These are phyloP conservation scores for Incumbomyces delicatus DNA, from an alignment of 2,329 filamentous ascomycete species.

Conservation along the genomic window DNA sequence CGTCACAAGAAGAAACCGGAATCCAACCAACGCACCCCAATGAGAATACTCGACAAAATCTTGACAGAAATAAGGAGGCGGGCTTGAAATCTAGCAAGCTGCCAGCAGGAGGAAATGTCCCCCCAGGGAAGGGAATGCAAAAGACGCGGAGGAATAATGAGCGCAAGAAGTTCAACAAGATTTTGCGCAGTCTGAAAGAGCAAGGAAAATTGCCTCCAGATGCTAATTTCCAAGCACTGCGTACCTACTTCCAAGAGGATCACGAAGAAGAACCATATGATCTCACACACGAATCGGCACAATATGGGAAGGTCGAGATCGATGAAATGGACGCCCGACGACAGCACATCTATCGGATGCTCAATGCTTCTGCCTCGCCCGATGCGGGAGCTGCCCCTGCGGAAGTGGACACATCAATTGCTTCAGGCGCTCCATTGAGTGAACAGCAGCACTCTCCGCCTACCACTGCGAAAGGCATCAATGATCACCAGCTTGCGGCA, in stretches of 20 bases:
- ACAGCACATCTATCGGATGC: slow-evolving; percentile 25
- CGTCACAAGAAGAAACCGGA: too few relatives aligned
- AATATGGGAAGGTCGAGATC: slow-evolving; percentile 24
- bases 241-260: slow-evolving; percentile 20
- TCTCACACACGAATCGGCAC: slow-evolving; percentile 11
- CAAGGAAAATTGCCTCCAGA: slow-evolving; percentile 42
- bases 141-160: slow-evolving; percentile 47
- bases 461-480: background rate
- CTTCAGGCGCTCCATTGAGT: background rate
- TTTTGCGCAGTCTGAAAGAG: slow-evolving; percentile 43
- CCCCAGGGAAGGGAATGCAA: slow-evolving; percentile 41
- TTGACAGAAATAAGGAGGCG: background rate
- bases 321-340: slow-evolving; percentile 43
- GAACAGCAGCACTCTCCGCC: background rate
- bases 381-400: background rate
- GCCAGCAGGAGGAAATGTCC: slow-evolving; percentile 1
- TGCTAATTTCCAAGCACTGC: slow-evolving; percentile 43
- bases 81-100: background rate
- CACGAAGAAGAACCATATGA: slow-evolving; percentile 19
- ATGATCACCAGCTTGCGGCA: background rate
- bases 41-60: background rate
- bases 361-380: background rate
- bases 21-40: background rate
- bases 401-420: background rate
- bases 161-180: slow-evolving; percentile 41